Percentiles rank a stretch among this genome's conserved stretches.
Conservation (phyloP, 176 grass and related monocot genomes). For the Puccinellia tenuiflora region DNA sequence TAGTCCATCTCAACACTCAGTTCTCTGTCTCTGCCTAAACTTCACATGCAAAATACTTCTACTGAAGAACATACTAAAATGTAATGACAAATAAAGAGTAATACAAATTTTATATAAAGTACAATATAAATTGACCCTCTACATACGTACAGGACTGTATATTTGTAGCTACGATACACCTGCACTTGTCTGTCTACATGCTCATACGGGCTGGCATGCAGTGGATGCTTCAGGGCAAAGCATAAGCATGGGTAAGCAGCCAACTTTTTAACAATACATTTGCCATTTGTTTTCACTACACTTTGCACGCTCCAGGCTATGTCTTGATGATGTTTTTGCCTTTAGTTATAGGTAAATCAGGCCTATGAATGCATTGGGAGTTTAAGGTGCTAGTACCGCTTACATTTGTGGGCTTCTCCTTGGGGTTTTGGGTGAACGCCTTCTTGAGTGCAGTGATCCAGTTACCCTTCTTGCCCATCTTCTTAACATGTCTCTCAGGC, state of each 20-base stretch:
- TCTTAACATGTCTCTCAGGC: constrained; percentile 46
- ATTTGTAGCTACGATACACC: not conserved
- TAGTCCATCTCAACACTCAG: not conserved
- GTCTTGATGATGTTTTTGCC: not conserved
- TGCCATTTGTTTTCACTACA: not conserved
- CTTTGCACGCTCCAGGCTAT: not conserved
- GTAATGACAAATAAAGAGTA: too few relatives aligned
- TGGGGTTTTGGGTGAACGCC: constrained; percentile 61
- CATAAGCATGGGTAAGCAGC: not conserved
- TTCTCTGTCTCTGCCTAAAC: not conserved
- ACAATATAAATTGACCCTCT: not conserved
- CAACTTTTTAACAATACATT: not conserved
- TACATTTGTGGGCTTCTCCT: constrained; percentile 65
- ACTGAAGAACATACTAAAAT: too few relatives aligned
- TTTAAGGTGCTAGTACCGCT: not conserved
- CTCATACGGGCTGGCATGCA: not conserved
- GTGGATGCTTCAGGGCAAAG: constrained; percentile 13
- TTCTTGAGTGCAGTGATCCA: constrained; percentile 85
- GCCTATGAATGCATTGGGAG: not conserved
- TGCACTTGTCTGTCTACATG: not conserved
- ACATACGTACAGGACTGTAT: not conserved
- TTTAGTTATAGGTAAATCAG: not conserved
- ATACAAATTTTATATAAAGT: not conserved
- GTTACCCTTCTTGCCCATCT: constrained; percentile 95
- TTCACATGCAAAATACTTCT: not conserved